These are phyloP conservation scores for Penicillium odoratum DNA, from an alignment of 495 filamentous ascomycete genomes.

Conservation along the genomic window DNA sequence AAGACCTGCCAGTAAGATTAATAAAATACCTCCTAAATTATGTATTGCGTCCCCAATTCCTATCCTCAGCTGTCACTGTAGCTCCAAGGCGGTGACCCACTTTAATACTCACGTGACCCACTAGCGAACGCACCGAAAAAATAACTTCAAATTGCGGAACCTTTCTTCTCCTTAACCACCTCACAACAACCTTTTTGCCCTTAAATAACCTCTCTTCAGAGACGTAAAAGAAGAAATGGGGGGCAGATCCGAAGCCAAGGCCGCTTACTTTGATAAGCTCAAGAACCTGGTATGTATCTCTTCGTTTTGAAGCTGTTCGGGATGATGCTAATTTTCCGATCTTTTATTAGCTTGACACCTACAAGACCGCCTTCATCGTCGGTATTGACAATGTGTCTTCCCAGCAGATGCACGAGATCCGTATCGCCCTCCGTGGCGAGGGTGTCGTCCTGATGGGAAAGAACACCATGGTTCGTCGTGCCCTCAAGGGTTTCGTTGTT, in stretches of 20 bases:
- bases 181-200: conserved; percentile 55
- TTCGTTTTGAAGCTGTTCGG: neutral
- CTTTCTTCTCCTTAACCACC: conserved; percentile 29
- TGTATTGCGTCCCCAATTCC: neutral
- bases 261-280: conserved; percentile 99
- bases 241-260: conserved; percentile 93
- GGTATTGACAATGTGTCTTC: conserved; percentile 95
- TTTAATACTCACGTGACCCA: conserved; percentile 36
- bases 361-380: conserved; percentile 96
- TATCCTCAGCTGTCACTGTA: conserved; percentile 12
- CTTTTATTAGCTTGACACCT: conserved; percentile 72
- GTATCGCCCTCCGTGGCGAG: conserved; percentile 79
- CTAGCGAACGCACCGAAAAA: conserved; percentile 46
- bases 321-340: neutral
- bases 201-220: conserved; percentile 97
- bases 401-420: conserved; percentile 99
- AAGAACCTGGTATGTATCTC: conserved; percentile 48
- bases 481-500: conserved; percentile 88
- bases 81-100: neutral
- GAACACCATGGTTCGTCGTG: conserved; percentile 99
- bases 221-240: conserved; percentile 91
- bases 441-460: conserved; percentile 99
- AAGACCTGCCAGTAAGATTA: neutral
- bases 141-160: conserved; percentile 22
- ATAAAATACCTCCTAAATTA: neutral